Base-by-base conservation (phyloP, 495 filamentous ascomycete genomes). In the Xylaria curta region DNA sequence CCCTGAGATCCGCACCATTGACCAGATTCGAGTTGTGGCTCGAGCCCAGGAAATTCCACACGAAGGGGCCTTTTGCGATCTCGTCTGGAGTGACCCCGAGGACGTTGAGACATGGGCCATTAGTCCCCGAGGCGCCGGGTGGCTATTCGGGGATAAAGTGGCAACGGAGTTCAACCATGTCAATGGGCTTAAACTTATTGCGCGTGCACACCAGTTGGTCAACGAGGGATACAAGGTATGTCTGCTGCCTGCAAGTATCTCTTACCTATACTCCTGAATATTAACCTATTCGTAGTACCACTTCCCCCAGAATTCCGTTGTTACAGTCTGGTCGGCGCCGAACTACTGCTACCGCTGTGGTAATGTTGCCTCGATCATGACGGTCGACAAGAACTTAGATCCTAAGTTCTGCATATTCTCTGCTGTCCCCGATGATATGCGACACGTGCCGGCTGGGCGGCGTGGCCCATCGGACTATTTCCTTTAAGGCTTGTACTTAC, bases 331-430 rank as follows among this genome's bases (percentile, higher is more conserved):
- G 96, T 97, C 93, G 38, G 96, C 96, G 0, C 96, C 96, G 13
- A 99, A 99, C 81, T 99, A 99, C 87, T 99, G 96, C 83, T 99
- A 99, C 80, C 93, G 96, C 40, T 99, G 96, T 77, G 96, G 96
- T 64, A 99, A 99, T 76, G 91, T 99, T 46, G 96, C 96, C 13
- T 97, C 93, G 17, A 97, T 99, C 76, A 98, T 97, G 91, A 95
- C 94, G 67, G 89, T 99, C 53, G 89, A 90, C 40, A 92, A 93
- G 69, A 91, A 97, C 74, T 85, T 97, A 26, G 88, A 93, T 44
- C 94, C 94, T 8, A 90, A 90, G 67, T 99, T 98, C 85, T 94
- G 91, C 81, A 94, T 99, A 69, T 99, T 99, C 86, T 91, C 90
- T 42, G 96, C 96, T 28, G 95, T 99, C 40, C 92, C 94, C 17